These are phyloP conservation scores for Fusarium hostae DNA, from an alignment of 2,329 filamentous ascomycete species.

Conservation along the genomic window DNA sequence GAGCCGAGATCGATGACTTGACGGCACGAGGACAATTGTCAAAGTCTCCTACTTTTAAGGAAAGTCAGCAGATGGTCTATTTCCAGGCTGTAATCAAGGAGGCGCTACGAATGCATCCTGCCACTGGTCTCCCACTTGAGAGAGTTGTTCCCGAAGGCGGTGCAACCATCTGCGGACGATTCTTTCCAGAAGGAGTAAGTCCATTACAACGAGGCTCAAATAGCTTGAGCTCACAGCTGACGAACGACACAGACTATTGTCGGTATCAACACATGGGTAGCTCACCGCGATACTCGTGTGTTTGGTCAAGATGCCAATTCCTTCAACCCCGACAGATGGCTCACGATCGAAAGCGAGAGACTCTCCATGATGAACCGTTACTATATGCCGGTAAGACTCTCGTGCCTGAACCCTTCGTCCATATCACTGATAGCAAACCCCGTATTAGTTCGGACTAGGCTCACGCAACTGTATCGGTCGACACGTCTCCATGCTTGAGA, in stretches of 20 bases:
- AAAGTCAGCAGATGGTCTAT: conserved; percentile 37
- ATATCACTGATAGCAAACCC: background rate
- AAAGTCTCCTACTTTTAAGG: conserved; percentile 18
- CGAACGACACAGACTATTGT: conserved; percentile 18
- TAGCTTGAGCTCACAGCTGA: rapidly evolving
- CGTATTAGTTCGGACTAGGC: conserved; percentile 34
- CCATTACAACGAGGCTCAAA: rapidly evolving
- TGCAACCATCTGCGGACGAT: conserved; percentile 20
- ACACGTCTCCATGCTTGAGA: conserved; percentile 42
- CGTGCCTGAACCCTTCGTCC: rapidly evolving
- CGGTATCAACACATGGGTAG: conserved; percentile 40
- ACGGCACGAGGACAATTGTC: conserved; percentile 8
- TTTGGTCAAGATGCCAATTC: conserved; percentile 33
- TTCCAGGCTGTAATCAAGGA: conserved; percentile 40
- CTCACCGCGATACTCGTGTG: conserved; percentile 26
- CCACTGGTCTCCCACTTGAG: conserved; percentile 32
- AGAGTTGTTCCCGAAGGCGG: conserved; percentile 36
- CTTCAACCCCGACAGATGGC: conserved; percentile 36
- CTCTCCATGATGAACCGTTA: conserved; percentile 38
- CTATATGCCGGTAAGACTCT: conserved; percentile 34
- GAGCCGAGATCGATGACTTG: conserved; percentile 11
- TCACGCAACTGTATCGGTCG: conserved; percentile 40
- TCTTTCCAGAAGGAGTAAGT: conserved; percentile 37
- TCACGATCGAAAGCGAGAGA: background rate
- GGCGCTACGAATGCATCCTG: conserved; percentile 36